phyloP scores from a whole-genome alignment of 1,284 basidiomycete genomes.

The Psilocybe mexicana region DNA sequence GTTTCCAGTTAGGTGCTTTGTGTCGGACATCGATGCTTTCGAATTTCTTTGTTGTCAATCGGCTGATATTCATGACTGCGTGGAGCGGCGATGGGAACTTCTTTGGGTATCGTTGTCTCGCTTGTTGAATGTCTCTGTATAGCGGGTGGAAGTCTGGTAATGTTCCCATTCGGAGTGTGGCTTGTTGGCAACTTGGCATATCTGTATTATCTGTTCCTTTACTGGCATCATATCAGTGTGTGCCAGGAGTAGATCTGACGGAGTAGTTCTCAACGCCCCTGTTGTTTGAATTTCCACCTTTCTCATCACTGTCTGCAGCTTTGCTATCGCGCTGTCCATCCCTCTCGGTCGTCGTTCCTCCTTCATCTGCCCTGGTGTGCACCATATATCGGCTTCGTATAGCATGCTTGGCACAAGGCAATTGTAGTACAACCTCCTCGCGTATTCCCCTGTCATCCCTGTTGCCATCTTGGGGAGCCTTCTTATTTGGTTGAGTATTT shows the following conservation, averaged over 20 bases:
- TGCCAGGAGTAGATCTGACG: conserved; percentile 31
- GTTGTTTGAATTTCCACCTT: conserved; percentile 32
- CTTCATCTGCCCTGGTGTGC: conserved; percentile 9
- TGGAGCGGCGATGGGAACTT: conserved; percentile 16
- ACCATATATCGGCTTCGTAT: conserved; percentile 37
- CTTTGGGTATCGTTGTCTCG: neutral
- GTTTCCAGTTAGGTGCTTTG: neutral
- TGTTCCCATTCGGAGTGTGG: conserved; percentile 31
- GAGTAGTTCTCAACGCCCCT: conserved; percentile 34
- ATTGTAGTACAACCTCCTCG: conserved; percentile 28
- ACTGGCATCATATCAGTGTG: conserved; percentile 36
- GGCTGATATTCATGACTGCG: conserved; percentile 18
- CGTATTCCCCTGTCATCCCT: conserved; percentile 21
- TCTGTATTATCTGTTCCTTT: conserved; percentile 25
- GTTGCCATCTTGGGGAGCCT: conserved; percentile 23
- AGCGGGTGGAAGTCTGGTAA: conserved; percentile 37
- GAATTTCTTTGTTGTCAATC: conserved; percentile 10
- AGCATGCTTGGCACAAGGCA: conserved; percentile 33
- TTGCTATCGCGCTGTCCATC: conserved; percentile 12
- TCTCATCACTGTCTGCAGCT: conserved; percentile 31
- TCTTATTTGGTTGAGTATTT: conserved; percentile 15
- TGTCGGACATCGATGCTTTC: conserved; percentile 20
- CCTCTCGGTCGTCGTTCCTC: neutral
- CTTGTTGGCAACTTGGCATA: conserved; percentile 18
- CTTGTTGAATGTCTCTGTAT: neutral